phyloP scores from a whole-genome alignment of 768 basidiomycete genomes.

The Leccinum truebloodii region DNA sequence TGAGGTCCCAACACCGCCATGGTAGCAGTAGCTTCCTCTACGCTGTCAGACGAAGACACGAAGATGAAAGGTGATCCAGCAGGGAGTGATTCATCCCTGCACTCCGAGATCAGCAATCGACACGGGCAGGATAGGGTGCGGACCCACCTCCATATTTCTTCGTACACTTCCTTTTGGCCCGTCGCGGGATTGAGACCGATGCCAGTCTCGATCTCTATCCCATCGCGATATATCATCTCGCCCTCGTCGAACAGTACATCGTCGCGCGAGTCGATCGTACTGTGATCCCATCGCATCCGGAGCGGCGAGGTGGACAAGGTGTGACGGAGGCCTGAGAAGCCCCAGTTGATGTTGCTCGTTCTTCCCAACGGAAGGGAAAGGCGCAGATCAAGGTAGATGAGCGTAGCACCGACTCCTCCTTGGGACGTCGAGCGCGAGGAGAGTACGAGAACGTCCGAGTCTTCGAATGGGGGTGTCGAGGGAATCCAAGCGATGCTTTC shows the following conservation, averaged over 20 bases:
- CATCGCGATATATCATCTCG: slow-evolving; percentile 19
- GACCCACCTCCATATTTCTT: slow-evolving; percentile 26
- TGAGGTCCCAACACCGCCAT: slow-evolving; percentile 29
- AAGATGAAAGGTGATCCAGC: slow-evolving; percentile 20
- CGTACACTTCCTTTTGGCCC: slow-evolving; percentile 18
- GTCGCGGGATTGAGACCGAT: slow-evolving; percentile 26
- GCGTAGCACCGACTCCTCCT: slow-evolving; percentile 15
- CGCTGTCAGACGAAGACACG: slow-evolving; percentile 18
- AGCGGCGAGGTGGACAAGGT: slow-evolving; percentile 22
- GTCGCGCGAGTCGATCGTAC: slow-evolving; percentile 21
- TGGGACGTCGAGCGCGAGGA: slow-evolving; percentile 27
- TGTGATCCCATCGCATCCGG: slow-evolving; percentile 22
- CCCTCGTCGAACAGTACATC: slow-evolving; percentile 21
- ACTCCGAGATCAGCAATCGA: not conserved
- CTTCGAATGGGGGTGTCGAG: slow-evolving; percentile 21
- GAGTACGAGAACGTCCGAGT: slow-evolving; percentile 30
- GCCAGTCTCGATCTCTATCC: slow-evolving; percentile 27
- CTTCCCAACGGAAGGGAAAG: slow-evolving; percentile 24
- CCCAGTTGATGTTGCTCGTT: slow-evolving; percentile 25
- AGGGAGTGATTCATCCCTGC: slow-evolving; percentile 23
- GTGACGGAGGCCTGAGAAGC: slow-evolving; percentile 24
- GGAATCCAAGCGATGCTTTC: slow-evolving; percentile 27
- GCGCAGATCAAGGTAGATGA: slow-evolving; percentile 28
- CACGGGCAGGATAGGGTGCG: not conserved
- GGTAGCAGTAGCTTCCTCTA: slow-evolving; percentile 16